Base-by-base conservation (phyloP, 2,329 filamentous ascomycete species). In the Phaeomoniella chlamydospora region DNA sequence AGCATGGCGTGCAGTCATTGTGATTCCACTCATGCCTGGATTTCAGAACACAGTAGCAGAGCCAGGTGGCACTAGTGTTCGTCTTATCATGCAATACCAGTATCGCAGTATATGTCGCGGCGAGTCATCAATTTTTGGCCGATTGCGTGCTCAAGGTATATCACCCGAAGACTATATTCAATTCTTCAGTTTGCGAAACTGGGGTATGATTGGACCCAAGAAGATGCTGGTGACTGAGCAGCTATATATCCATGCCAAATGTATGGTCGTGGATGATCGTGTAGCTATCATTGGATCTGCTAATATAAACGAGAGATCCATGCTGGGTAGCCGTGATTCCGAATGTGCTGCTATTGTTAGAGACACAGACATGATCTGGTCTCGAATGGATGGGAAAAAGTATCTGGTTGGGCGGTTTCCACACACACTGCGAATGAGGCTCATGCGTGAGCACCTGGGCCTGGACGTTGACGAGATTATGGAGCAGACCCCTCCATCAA, bases 391-490 rank as follows among this genome's bases (percentile, higher is more conserved):
- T 35, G 87, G 87, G 26, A 68, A 80, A 49, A 83, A 86, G 4
- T 98, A 93, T 55, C 76, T 79, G 38, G 90, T 96, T 22, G 87
- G 86, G 31, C 77, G 84, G 16, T 98, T 94, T 56, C 83, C 90
- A 4, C 87, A 96, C 54, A 90, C 85, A 0, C 70, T 98, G 36
- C 84, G 90, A 18, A 77, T 94, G 64, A 80, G 90, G 16, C 67
- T 96, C 34, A 96, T 96, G 90, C 74, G 88, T 43, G 90, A 98
- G 58, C 90, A 98, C 61, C 67, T 98, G 18, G 90, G 90, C n/a
- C 65, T 96, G 29, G 87, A 96, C 51, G 85, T 94, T 3, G 90
- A 98, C 54, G 82, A 84, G 49, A 78, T 94, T 40, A 74, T 83
- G 50, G 84, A 90, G 50, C 15, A 26, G n/a, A 26, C n/a, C 9